These are phyloP conservation scores for Picea glauca DNA, from an alignment of 75 land plant species.

Conservation along the genomic window DNA sequence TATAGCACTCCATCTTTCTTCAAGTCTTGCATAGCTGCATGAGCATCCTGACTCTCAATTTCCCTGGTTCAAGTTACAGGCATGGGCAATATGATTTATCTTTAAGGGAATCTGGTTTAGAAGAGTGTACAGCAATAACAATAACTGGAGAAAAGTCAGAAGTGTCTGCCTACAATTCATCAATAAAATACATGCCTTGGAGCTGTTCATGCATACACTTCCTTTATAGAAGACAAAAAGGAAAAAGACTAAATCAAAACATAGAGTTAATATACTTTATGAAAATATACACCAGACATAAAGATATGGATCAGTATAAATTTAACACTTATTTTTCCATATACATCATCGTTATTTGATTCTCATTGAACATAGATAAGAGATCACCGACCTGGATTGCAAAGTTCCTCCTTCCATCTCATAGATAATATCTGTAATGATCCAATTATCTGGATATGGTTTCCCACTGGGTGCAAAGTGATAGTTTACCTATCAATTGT, in stretches of 20 bases:
- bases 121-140: not conserved
- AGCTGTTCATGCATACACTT: not conserved
- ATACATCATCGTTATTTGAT: not conserved
- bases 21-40: too few relatives aligned
- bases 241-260: not conserved
- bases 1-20: too few relatives aligned
- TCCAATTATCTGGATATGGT: constrained; percentile 99
- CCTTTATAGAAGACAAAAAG: not conserved
- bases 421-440: constrained; percentile 87
- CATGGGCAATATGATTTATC: too few relatives aligned
- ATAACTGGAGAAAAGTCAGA: not conserved
- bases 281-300: not conserved
- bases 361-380: not conserved
- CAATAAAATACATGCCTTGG: not conserved
- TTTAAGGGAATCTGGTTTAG: too few relatives aligned
- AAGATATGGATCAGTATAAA: not conserved
- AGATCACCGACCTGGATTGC: constrained; percentile 31
- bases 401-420: constrained; percentile 77
- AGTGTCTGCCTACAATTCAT: not conserved
- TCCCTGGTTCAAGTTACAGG: too few relatives aligned
- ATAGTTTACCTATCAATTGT: constrained; percentile 74
- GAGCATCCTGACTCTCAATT: too few relatives aligned
- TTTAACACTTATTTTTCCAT: not conserved
- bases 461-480: constrained; percentile 98
- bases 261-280: not conserved